Evolutionary conservation across 2,329 filamentous ascomycete species (phyloP).

Genomic region (Arthrobotrys conoides): DNA sequence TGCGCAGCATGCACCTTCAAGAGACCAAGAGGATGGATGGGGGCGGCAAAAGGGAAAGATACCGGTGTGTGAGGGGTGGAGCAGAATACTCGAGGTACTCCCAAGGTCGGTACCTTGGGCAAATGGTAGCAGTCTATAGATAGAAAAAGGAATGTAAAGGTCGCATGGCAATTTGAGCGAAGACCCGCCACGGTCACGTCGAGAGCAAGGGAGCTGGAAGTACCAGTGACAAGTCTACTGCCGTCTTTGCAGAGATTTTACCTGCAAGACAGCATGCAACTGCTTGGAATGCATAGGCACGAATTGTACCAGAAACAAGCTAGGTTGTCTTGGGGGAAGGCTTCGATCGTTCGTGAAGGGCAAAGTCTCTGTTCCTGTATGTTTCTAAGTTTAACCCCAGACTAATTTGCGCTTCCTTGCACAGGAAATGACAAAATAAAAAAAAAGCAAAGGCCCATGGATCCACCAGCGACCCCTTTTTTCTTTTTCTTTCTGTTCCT

Average conservation of each 20-base stretch:
- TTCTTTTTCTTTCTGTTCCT: conserved; percentile 33
- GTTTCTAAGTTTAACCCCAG: conserved; percentile 62
- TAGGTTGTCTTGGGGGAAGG: conserved; percentile 43
- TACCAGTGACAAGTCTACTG: conserved; percentile 52
- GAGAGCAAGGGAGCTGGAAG: conserved; percentile 40
- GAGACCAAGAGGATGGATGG: conserved; percentile 25
- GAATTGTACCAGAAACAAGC: conserved; percentile 51
- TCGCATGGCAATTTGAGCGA: conserved; percentile 59
- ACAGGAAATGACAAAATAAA: conserved; percentile 59
- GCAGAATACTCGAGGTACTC: conserved; percentile 19
- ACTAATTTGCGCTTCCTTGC: conserved; percentile 61
- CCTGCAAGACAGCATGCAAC: conserved; percentile 38
- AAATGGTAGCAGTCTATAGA: conserved; percentile 55
- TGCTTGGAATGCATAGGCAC: conserved; percentile 49
- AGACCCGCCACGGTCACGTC: conserved; percentile 33
- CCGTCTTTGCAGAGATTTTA: conserved; percentile 41
- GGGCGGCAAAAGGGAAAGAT: conserved; percentile 59
- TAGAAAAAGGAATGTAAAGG: conserved; percentile 61
- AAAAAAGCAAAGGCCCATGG: conserved; percentile 52
- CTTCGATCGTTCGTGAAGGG: conserved; percentile 56
- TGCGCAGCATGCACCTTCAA: conserved; percentile 50
- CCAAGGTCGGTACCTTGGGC: conserved; percentile 53
- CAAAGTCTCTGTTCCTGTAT: conserved; percentile 59
- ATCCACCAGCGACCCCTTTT: conserved; percentile 25
- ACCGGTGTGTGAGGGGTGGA: conserved; percentile 55